Evolutionary conservation across 352 stramenopile species (phyloP).

Genomic region (Phytophthora pisi): DNA sequence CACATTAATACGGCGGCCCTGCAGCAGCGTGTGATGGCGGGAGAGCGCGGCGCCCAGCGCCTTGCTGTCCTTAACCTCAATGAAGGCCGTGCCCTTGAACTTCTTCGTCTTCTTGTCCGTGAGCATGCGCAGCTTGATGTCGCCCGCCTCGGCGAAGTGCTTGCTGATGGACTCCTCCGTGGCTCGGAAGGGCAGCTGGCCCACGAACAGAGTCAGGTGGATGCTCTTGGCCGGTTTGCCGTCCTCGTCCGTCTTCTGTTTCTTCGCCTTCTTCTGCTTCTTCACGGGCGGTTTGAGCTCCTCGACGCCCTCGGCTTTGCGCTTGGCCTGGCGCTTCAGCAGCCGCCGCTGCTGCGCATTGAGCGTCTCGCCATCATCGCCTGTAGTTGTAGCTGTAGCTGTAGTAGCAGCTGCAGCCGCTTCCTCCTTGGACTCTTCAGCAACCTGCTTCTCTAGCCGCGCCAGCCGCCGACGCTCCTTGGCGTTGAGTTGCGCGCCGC

Average conservation of each 20-base stretch:
- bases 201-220: conserved; percentile 87
- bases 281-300: conserved; percentile 16
- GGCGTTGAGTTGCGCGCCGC: conserved; percentile 13
- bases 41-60: conserved; percentile 77
- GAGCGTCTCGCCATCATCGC: conserved; percentile 17
- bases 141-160: conserved; percentile 78
- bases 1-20: conserved; percentile 87
- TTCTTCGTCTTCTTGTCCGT: conserved; percentile 86
- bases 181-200: conserved; percentile 78
- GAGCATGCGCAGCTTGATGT: conserved; percentile 80
- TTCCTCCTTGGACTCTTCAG: conserved; percentile 9
- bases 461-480: conserved; percentile 42
- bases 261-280: conserved; percentile 45
- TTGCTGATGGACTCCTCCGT: conserved; percentile 67
- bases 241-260: conserved; percentile 30
- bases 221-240: conserved; percentile 60
- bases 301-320: conserved; percentile 34
- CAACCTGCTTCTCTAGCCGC: conserved; percentile 23
- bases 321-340: conserved; percentile 49
- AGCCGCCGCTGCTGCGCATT: conserved; percentile 68
- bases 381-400: neutral
- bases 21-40: conserved; percentile 80
- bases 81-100: conserved; percentile 88
- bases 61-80: conserved; percentile 86
- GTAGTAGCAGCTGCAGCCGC: neutral